Percentiles rank a stretch among this genome's conserved stretches.
These are phyloP conservation scores for Volutella citrinella DNA, from an alignment of 2,329 filamentous ascomycete genomes.

Conservation along the genomic window DNA sequence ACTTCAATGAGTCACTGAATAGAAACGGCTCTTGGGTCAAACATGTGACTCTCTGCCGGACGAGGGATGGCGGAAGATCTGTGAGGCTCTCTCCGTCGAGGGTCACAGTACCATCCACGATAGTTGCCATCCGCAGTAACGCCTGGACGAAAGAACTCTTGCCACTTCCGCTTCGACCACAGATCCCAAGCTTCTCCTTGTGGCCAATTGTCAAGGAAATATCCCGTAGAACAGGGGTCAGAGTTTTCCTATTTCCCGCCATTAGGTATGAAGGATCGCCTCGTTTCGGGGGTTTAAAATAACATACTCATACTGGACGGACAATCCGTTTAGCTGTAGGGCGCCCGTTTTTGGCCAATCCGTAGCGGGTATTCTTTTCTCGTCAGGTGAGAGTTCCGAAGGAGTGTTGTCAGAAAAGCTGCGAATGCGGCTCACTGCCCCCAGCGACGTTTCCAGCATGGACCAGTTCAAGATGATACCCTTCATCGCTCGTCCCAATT, in stretches of 20 bases:
- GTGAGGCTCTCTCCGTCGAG: slow-evolving; percentile 44
- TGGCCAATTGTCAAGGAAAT: slow-evolving; percentile 29
- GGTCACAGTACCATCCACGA: slow-evolving; percentile 38
- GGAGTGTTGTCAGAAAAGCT: slow-evolving; percentile 25
- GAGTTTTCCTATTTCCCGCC: slow-evolving; percentile 16
- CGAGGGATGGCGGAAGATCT: slow-evolving; percentile 20
- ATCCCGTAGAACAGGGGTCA: slow-evolving; percentile 25
- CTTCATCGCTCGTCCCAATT: slow-evolving; percentile 24
- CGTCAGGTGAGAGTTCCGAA: slow-evolving; percentile 16
- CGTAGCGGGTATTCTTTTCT: slow-evolving; percentile 10
- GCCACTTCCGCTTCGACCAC: slow-evolving; percentile 43
- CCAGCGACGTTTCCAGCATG: slow-evolving; percentile 27
- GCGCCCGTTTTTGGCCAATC: slow-evolving; percentile 22
- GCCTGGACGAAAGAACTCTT: slow-evolving; percentile 40
- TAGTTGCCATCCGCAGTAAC: slow-evolving; percentile 47
- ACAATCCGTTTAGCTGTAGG: slow-evolving; percentile 20
- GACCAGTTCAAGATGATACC: slow-evolving; percentile 27
- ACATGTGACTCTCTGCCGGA: slow-evolving; percentile 37
- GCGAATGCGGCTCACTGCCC: slow-evolving; percentile 27
- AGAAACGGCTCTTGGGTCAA: slow-evolving; percentile 53
- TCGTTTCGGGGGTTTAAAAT: accelerated
- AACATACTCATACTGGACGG: slow-evolving; percentile 28
- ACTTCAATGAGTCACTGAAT: slow-evolving; percentile 45
- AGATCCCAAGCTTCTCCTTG: slow-evolving; percentile 39
- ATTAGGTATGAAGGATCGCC: slow-evolving; percentile 3